Percentiles rank a stretch among this genome's conserved stretches.
Evolutionary conservation across 805 yeast genomes (phyloP).

Genomic region (Candida montana): DNA sequence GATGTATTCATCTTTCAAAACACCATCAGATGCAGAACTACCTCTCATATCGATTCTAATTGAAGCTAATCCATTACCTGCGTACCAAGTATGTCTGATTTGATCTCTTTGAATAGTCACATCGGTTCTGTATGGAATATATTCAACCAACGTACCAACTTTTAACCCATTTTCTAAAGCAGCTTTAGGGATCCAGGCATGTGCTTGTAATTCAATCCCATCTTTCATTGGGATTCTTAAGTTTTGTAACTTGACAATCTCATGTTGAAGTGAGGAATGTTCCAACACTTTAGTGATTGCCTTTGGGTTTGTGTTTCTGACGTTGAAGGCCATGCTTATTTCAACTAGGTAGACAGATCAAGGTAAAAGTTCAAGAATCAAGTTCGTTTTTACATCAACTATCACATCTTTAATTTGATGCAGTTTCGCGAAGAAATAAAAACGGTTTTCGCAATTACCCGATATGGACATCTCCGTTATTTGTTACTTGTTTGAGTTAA

Average conservation of each 20-base stretch:
- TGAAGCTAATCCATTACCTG: slow-evolving; percentile 42
- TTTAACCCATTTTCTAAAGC: slow-evolving; percentile 26
- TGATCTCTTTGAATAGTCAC: slow-evolving; percentile 42
- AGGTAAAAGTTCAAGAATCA: too few relatives aligned
- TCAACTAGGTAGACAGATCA: too few relatives aligned
- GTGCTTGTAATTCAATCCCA: slow-evolving; percentile 35
- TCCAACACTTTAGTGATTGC: slow-evolving; percentile 22
- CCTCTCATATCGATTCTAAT: slow-evolving; percentile 45
- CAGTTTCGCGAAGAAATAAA: too few relatives aligned
- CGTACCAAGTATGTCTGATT: slow-evolving; percentile 41
- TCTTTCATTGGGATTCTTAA: slow-evolving; percentile 35
- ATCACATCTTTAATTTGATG: too few relatives aligned
- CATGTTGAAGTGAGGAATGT: slow-evolving; percentile 26
- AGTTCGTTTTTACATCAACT: too few relatives aligned
- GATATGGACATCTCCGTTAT: too few relatives aligned
- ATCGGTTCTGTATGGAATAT: slow-evolving; percentile 40
- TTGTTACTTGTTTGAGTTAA: too few relatives aligned
- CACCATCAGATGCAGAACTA: slow-evolving; percentile 37
- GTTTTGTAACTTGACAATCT: slow-evolving; percentile 30
- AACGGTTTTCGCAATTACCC: too few relatives aligned
- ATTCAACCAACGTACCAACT: slow-evolving; percentile 38
- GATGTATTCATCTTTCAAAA: slow-evolving; percentile 37
- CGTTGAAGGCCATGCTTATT: slow-evolving; percentile 36
- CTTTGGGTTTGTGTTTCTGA: slow-evolving; percentile 29
- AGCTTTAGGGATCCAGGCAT: slow-evolving; percentile 38